Evolutionary conservation across 2,329 filamentous ascomycete species (phyloP).

Genomic region (Colletotrichum chrysophilum): DNA sequence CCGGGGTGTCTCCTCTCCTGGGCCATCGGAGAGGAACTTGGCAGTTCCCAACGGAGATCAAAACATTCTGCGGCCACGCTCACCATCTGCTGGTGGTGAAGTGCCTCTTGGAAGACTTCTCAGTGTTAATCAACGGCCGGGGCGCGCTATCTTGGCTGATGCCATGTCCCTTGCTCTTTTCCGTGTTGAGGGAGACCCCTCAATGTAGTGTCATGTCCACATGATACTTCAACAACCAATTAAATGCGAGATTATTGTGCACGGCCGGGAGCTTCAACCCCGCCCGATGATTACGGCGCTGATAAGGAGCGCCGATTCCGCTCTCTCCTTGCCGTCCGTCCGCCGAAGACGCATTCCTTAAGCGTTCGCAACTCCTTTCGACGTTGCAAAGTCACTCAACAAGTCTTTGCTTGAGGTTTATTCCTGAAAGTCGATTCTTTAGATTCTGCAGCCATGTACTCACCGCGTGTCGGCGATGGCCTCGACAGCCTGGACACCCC

Average conservation of each 20-base stretch:
- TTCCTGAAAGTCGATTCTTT: not conserved
- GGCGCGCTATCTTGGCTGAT: not conserved
- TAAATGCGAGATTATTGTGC: not conserved
- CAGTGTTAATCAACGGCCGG: not conserved
- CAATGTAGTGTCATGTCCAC: not conserved
- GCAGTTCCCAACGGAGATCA: not conserved
- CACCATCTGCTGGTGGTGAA: not conserved
- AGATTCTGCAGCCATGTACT: not conserved
- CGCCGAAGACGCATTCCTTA: not conserved
- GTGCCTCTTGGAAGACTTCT: not conserved
- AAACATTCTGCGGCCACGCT: not conserved
- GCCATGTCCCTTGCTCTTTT: not conserved
- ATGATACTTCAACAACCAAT: not conserved
- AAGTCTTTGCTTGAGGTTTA: not conserved
- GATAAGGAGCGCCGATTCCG: not conserved
- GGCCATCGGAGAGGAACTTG: not conserved
- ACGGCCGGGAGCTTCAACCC: not conserved
- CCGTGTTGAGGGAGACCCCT: not conserved
- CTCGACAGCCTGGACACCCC: conserved; percentile 51
- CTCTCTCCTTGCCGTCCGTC: not conserved
- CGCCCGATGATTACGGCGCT: not conserved
- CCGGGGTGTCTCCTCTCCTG: not conserved
- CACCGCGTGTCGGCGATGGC: not conserved
- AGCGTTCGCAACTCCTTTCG: not conserved
- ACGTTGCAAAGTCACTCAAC: not conserved